Conservation (phyloP, 805 yeast species). For the Ogataea dorogensis region DNA sequence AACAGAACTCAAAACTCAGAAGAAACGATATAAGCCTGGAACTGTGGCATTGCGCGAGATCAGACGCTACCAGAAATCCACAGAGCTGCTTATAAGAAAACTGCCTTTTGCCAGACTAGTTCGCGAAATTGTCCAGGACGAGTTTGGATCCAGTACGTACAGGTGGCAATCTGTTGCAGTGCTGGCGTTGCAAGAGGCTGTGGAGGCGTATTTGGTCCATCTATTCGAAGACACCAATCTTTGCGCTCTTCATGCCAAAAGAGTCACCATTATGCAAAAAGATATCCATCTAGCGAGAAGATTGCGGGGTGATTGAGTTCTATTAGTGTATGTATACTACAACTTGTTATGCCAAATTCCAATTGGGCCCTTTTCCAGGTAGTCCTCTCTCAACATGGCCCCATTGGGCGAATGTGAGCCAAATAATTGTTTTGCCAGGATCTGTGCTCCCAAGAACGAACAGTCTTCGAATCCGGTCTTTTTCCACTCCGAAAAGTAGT, state of each 20-base stretch:
- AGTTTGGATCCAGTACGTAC: slow-evolving; percentile 55
- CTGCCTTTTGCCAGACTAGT: slow-evolving; percentile 78
- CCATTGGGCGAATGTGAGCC: slow-evolving; percentile 53
- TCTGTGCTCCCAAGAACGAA: slow-evolving; percentile 81
- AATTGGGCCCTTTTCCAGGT: slow-evolving; percentile 77
- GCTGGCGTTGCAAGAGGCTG: slow-evolving; percentile 76
- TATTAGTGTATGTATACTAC: slow-evolving; percentile 17
- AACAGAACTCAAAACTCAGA: slow-evolving; percentile 30
- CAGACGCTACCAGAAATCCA: slow-evolving; percentile 61
- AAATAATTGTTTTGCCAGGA: slow-evolving; percentile 82
- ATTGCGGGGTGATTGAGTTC: slow-evolving; percentile 16
- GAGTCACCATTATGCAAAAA: slow-evolving; percentile 84
- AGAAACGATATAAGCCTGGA: slow-evolving; percentile 56
- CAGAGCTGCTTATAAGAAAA: slow-evolving; percentile 66
- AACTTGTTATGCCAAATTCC: slow-evolving; percentile 60
- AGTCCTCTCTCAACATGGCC: slow-evolving; percentile 62
- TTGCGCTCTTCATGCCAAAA: slow-evolving; percentile 74
- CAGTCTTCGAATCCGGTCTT: slow-evolving; percentile 72
- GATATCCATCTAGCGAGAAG: slow-evolving; percentile 76
- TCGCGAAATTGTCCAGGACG: slow-evolving; percentile 67
- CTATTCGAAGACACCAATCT: slow-evolving; percentile 74
- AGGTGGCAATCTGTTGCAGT: slow-evolving; percentile 82
- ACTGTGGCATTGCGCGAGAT: slow-evolving; percentile 67
- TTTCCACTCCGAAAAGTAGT: slow-evolving; percentile 95
- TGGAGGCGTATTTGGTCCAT: slow-evolving; percentile 73